phyloP scores from a whole-genome alignment of 176 grass and related monocot genomes.

The Microstegium vimineum region DNA sequence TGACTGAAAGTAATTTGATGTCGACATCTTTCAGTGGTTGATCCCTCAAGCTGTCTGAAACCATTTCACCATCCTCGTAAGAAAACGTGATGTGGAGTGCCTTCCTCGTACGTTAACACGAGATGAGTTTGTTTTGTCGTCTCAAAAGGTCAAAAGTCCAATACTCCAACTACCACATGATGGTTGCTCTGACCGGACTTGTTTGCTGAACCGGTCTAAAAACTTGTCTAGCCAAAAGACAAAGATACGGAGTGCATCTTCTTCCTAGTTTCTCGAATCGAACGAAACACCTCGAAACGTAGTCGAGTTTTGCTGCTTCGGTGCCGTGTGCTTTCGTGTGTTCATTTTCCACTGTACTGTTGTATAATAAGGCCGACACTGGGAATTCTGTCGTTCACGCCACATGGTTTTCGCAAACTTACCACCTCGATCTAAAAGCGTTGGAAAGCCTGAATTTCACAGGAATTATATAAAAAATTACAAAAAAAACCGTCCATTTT shows the following conservation, averaged over 20 bases:
- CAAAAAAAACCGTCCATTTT: too few species aligned
- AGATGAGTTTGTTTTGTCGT: too few species aligned
- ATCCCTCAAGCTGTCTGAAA: too few species aligned
- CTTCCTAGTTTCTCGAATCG: background rate
- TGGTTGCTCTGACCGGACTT: background rate
- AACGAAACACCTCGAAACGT: background rate
- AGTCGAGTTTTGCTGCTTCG: background rate
- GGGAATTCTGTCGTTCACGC: too few species aligned
- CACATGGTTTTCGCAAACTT: too few species aligned
- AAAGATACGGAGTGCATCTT: background rate
- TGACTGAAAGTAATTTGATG: too few species aligned
- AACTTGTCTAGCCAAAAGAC: background rate
- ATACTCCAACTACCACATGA: background rate
- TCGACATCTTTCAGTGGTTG: too few species aligned
- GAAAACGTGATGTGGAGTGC: background rate
- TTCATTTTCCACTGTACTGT: background rate
- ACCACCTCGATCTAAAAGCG: too few species aligned
- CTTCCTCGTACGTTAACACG: too few species aligned
- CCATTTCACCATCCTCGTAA: background rate
- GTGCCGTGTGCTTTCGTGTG: background rate
- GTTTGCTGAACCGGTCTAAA: background rate
- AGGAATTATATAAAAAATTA: too few species aligned
- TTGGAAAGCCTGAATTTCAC: too few species aligned
- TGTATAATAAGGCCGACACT: background rate
- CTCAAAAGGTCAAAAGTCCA: too few species aligned